Evolutionary conservation across 2,329 filamentous ascomycete genomes (phyloP).

Genomic region (Scedosporium apiospermum): DNA sequence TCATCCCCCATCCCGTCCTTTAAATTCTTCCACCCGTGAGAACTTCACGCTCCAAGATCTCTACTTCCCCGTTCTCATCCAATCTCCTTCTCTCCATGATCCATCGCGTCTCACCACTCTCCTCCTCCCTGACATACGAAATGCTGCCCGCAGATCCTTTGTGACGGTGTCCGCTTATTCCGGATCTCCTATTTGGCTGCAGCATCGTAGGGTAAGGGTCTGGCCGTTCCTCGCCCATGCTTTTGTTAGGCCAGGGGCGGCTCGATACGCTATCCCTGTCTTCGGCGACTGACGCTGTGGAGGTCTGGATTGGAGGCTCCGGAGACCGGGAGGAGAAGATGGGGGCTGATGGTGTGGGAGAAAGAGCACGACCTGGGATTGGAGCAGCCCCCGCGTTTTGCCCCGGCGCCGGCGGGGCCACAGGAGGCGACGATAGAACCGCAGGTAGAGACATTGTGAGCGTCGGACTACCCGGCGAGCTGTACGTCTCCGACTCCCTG

Average conservation of each 20-base stretch:
- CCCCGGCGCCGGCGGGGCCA: neutral
- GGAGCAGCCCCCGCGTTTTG: neutral
- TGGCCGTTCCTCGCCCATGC: slow-evolving; percentile 11
- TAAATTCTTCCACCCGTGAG: slow-evolving; percentile 46
- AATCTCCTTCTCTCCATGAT: slow-evolving; percentile 60
- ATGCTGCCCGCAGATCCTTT: slow-evolving; percentile 57
- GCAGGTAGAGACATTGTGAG: slow-evolving; percentile 31
- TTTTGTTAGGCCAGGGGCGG: slow-evolving; percentile 21
- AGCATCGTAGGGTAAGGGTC: neutral
- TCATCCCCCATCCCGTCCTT: neutral
- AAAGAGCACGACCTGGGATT: neutral
- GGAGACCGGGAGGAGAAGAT: neutral
- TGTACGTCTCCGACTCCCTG: slow-evolving; percentile 36
- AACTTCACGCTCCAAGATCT: slow-evolving; percentile 56
- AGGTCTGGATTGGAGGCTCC: neutral
- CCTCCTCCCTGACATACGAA: slow-evolving; percentile 57
- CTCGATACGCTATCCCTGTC: slow-evolving; percentile 16
- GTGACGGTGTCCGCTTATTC: slow-evolving; percentile 33
- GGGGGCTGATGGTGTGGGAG: neutral
- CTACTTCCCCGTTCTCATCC: slow-evolving; percentile 53
- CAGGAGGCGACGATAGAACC: slow-evolving; percentile 16
- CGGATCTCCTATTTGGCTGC: neutral
- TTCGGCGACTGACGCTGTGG: neutral
- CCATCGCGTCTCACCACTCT: slow-evolving; percentile 53
- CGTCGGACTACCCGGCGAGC: slow-evolving; percentile 39